Percentiles rank a stretch among this genome's conserved stretches.
These are phyloP conservation scores for Beauveria scarabaeidicola DNA, from an alignment of 2,329 filamentous ascomycete genomes.

Conservation along the genomic window DNA sequence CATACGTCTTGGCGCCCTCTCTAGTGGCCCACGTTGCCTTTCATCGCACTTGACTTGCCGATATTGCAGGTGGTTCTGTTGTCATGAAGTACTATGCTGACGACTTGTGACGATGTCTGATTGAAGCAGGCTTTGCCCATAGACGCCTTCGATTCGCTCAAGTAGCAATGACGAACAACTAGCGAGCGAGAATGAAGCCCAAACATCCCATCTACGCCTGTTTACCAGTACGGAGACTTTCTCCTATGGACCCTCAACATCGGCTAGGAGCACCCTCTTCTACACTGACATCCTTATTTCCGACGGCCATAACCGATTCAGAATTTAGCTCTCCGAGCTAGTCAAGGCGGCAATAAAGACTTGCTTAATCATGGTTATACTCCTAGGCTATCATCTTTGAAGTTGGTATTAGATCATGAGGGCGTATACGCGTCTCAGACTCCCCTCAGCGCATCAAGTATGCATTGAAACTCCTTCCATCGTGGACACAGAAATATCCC, in stretches of 20 bases:
- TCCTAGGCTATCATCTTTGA: neutral
- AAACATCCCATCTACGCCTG: too few species aligned
- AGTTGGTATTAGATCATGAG: neutral
- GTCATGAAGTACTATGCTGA: neutral
- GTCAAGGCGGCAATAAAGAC: neutral
- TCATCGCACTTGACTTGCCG: neutral
- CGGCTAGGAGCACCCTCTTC: neutral
- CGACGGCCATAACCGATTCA: neutral
- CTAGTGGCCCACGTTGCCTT: neutral
- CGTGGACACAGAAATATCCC: too few species aligned
- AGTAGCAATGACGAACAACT: too few species aligned
- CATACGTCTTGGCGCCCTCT: neutral
- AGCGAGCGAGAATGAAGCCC: too few species aligned
- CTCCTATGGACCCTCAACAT: too few species aligned
- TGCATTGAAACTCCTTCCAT: too few species aligned
- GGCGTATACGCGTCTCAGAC: neutral
- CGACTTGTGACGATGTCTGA: neutral
- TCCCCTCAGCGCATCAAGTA: too few species aligned
- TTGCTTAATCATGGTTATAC: neutral
- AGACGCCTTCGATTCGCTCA: too few species aligned
- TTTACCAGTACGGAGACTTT: too few species aligned
- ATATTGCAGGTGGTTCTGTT: neutral
- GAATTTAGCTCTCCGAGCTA: neutral
- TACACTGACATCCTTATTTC: neutral
- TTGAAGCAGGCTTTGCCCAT: too few species aligned